A percentile compares a stretch with the other conserved stretches of the same genome.
These are phyloP conservation scores for Lactarius psammicola DNA, from an alignment of 768 basidiomycete species.

Conservation along the genomic window DNA sequence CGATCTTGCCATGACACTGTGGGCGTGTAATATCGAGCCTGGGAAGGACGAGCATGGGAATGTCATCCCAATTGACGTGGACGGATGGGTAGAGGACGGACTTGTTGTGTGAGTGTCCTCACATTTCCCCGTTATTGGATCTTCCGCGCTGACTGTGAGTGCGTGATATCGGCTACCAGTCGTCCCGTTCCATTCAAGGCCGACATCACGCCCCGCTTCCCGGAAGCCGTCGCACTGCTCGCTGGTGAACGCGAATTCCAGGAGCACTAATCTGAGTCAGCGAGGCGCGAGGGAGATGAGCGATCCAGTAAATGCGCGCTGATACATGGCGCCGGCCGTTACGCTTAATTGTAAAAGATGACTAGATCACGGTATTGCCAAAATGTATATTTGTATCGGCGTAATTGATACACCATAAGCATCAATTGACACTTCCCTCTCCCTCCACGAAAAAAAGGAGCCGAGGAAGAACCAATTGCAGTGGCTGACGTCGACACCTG, in stretches of 20 bases:
- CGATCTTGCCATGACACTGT: slow-evolving; percentile 34
- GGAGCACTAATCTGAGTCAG: slow-evolving; percentile 28
- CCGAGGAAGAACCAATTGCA: too few species aligned
- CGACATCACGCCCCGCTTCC: not conserved
- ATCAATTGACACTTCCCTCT: too few species aligned
- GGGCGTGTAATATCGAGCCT: slow-evolving; percentile 27
- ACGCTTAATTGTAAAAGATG: too few species aligned
- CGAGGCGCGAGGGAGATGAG: too few species aligned
- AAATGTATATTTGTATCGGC: too few species aligned
- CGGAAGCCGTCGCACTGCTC: not conserved
- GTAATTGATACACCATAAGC: too few species aligned
- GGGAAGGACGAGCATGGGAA: not conserved
- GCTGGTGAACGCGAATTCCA: slow-evolving; percentile 3
- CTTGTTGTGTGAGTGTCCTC: not conserved
- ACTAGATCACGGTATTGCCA: too few species aligned
- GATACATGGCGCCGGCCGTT: too few species aligned
- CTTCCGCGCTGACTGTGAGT: too few species aligned
- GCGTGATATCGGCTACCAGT: not conserved
- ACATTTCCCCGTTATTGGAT: not conserved
- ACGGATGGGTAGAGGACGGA: not conserved
- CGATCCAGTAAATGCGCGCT: too few species aligned
- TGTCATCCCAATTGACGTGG: not conserved
- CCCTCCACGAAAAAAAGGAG: too few species aligned
- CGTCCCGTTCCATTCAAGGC: slow-evolving; percentile 4
- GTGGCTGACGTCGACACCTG: too few species aligned